A percentile compares a stretch with the other conserved stretches of the same genome.
phyloP scores from a whole-genome alignment of 257 asterid genomes.

The Plectranthus barbatus region DNA sequence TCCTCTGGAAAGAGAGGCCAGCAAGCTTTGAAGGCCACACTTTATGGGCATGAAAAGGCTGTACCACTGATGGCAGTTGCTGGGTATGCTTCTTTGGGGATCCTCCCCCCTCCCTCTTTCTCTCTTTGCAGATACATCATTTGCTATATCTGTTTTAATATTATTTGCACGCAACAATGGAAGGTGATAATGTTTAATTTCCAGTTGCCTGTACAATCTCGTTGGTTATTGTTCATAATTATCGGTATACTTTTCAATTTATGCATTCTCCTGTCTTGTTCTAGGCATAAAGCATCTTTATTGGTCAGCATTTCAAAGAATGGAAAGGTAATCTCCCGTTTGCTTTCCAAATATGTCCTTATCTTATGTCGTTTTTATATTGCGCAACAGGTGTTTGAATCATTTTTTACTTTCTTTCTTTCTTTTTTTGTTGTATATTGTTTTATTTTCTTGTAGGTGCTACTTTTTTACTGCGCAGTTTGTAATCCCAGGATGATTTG shows the following conservation, averaged over 20 bases:
- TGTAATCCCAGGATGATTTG: too few species aligned
- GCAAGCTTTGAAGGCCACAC: slow-evolving; percentile 60
- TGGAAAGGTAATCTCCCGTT: slow-evolving; percentile 52
- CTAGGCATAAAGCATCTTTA: slow-evolving; percentile 68
- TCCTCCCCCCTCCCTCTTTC: not conserved
- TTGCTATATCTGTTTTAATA: not conserved
- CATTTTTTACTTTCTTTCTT: too few species aligned
- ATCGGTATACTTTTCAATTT: not conserved
- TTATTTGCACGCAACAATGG: not conserved
- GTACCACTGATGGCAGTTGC: slow-evolving; percentile 61
- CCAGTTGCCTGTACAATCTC: not conserved
- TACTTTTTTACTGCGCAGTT: too few species aligned
- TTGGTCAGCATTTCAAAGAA: slow-evolving; percentile 64
- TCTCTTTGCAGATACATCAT: not conserved
- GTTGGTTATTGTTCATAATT: not conserved
- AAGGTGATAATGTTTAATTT: not conserved
- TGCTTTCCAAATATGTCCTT: not conserved
- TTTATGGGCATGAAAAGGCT: slow-evolving; percentile 73
- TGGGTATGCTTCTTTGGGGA: slow-evolving; percentile 35
- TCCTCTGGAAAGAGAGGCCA: slow-evolving; percentile 67
- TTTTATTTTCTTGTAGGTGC: too few species aligned
- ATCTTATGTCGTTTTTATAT: not conserved
- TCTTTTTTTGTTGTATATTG: too few species aligned
- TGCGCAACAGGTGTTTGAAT: too few species aligned
- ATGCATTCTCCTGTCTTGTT: slow-evolving; percentile 10